Percentiles rank a stretch among this genome's conserved stretches.
Conservation (phyloP, 352 stramenopile species). For the Thraustochytrium sp. region DNA sequence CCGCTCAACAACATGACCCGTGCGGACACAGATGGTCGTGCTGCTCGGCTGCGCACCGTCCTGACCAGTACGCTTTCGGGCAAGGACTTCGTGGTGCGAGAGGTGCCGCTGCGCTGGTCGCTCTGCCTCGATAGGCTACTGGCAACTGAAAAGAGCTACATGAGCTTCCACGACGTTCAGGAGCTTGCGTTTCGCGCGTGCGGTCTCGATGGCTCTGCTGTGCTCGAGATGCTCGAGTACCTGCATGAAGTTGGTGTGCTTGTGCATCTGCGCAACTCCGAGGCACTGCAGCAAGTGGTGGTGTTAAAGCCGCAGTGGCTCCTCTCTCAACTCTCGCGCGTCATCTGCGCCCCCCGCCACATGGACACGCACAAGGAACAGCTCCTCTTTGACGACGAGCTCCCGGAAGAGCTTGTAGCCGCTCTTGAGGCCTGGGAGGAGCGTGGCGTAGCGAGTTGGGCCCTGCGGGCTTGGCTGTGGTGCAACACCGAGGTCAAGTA, state of each 20-base stretch:
- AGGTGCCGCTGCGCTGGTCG: conserved; percentile 1
- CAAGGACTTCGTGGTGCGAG: background rate
- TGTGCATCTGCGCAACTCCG: background rate
- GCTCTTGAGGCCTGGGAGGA: background rate
- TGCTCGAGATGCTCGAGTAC: background rate
- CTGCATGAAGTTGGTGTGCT: conserved; percentile 25
- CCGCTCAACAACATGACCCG: background rate
- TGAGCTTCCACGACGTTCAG: background rate
- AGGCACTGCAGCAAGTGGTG: background rate
- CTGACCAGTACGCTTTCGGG: background rate
- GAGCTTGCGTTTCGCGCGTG: background rate
- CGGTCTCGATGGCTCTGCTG: background rate
- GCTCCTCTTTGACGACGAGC: background rate
- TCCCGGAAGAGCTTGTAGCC: background rate
- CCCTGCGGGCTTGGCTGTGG: background rate
- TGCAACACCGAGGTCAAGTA: background rate
- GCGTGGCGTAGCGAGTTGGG: background rate
- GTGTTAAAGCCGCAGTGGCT: conserved; percentile 34
- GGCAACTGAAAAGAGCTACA: background rate
- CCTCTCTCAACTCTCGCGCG: background rate
- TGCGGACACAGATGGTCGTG: background rate
- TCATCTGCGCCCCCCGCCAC: conserved; percentile 17
- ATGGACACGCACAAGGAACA: background rate
- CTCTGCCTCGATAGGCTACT: background rate
- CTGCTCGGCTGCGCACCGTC: background rate